A percentile compares a stretch with the other conserved stretches of the same genome.
phyloP scores from a whole-genome alignment of 2,329 filamentous ascomycete genomes.

The Colletotrichum sidae region DNA sequence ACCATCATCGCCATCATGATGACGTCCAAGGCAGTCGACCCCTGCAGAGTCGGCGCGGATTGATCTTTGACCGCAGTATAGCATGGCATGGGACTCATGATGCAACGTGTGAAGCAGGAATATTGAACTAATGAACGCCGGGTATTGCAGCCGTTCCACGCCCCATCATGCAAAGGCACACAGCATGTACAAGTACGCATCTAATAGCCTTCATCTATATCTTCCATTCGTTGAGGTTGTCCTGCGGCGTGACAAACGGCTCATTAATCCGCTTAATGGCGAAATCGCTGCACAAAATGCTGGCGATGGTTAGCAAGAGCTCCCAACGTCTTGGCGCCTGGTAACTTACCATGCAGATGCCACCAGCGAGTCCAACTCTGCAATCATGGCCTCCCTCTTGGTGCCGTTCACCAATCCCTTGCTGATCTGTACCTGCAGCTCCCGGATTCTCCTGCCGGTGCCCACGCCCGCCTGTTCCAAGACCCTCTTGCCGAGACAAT shows the following conservation, averaged over 20 bases:
- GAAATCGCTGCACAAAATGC: conserved; percentile 93
- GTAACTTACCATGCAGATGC: conserved; percentile 83
- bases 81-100: not conserved
- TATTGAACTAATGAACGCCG: conserved; percentile 19
- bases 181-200: conserved; percentile 29
- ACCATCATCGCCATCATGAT: conserved; percentile 62
- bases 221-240: conserved; percentile 85
- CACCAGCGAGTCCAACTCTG: conserved; percentile 91
- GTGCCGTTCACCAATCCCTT: conserved; percentile 77
- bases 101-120: no score
- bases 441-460: conserved; percentile 82
- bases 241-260: conserved; percentile 82
- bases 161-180: conserved; percentile 30
- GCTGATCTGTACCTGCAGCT: conserved; percentile 86
- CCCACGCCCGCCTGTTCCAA: conserved; percentile 83
- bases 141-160: conserved; percentile 34
- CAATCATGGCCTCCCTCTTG: conserved; percentile 84
- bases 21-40: conserved; percentile 49
- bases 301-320: conserved; percentile 50
- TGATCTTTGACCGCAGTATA: not conserved
- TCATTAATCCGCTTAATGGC: conserved; percentile 95
- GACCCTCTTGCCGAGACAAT: conserved; percentile 89
- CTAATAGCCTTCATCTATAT: conserved; percentile 54
- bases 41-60: conserved; percentile 1
- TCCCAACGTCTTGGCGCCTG: conserved; percentile 5